phyloP scores from a whole-genome alignment of 352 stramenopile genomes.

The Globisporangium nagaii region DNA sequence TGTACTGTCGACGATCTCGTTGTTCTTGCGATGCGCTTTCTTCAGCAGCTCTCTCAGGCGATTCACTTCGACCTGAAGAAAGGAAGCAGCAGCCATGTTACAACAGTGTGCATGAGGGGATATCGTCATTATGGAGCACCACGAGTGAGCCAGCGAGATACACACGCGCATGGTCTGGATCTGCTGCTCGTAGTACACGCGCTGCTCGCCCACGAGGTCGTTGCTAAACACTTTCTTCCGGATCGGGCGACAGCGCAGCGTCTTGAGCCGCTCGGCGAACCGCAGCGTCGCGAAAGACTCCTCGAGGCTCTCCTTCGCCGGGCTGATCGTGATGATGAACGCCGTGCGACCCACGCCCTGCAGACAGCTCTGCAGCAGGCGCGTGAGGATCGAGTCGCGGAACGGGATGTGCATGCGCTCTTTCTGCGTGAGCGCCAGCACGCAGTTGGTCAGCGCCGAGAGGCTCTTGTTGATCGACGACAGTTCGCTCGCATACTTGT shows the following conservation, averaged over 20 bases:
- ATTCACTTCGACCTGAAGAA: constrained; percentile 56
- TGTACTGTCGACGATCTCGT: constrained; percentile 16
- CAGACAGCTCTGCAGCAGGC: constrained; percentile 60
- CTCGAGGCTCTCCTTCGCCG: constrained; percentile 44
- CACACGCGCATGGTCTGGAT: constrained; percentile 61
- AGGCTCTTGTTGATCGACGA: constrained; percentile 74
- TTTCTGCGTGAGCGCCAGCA: constrained; percentile 59
- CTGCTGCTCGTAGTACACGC: constrained; percentile 61
- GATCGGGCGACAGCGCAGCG: constrained; percentile 49
- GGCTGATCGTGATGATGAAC: constrained; percentile 69
- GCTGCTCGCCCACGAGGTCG: constrained; percentile 47
- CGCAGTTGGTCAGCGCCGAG: constrained; percentile 67
- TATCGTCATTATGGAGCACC: too few relatives aligned
- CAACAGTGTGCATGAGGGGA: too few relatives aligned
- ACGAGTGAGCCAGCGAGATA: neutral
- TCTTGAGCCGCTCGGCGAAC: constrained; percentile 62
- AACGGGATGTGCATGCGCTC: constrained; percentile 53
- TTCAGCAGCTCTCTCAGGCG: constrained; percentile 44
- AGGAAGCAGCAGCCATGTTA: too few relatives aligned
- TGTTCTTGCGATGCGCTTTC: constrained; percentile 32
- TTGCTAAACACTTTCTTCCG: constrained; percentile 42
- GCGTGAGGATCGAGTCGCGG: constrained; percentile 64
- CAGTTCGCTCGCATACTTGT: constrained; percentile 61
- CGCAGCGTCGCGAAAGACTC: constrained; percentile 66
- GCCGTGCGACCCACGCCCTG: constrained; percentile 42